These are phyloP conservation scores for Cymodocea nodosa DNA, from an alignment of 116 monocot species.

Conservation along the genomic window DNA sequence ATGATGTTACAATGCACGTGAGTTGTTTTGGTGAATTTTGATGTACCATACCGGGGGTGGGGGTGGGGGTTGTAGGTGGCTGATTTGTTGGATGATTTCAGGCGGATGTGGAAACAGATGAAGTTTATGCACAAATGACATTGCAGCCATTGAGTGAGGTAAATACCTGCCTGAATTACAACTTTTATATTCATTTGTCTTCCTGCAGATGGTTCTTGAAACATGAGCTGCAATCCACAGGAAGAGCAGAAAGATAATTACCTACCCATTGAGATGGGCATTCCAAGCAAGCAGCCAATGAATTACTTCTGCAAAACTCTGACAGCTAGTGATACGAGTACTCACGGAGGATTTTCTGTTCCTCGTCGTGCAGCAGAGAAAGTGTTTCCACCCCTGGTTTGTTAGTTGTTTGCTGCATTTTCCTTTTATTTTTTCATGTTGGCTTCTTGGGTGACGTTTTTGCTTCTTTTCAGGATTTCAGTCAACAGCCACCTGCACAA, in stretches of 20 bases:
- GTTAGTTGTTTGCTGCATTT: conserved; percentile 1
- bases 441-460: conserved; percentile 2
- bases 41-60: neutral
- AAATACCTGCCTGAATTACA: neutral
- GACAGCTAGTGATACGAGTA: conserved; percentile 84
- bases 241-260: conserved; percentile 79
- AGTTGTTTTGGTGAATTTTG: conserved; percentile 22
- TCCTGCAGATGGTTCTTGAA: neutral
- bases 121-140: conserved; percentile 93
- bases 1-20: conserved; percentile 96
- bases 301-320: conserved; percentile 96
- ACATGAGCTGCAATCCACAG: conserved; percentile 15
- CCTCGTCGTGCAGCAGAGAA: conserved; percentile 93
- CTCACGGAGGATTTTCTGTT: conserved; percentile 91
- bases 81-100: conserved; percentile 28
- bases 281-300: conserved; percentile 83
- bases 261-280: conserved; percentile 66
- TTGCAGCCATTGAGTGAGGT: conserved; percentile 79
- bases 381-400: conserved; percentile 88
- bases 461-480: conserved; percentile 61
- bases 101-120: conserved; percentile 90
- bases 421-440: neutral
- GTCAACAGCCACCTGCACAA: conserved; percentile 83
- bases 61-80: neutral
- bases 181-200: neutral